Base-by-base conservation (phyloP, 176 grass and related monocot species). In the Puccinellia tenuiflora region DNA sequence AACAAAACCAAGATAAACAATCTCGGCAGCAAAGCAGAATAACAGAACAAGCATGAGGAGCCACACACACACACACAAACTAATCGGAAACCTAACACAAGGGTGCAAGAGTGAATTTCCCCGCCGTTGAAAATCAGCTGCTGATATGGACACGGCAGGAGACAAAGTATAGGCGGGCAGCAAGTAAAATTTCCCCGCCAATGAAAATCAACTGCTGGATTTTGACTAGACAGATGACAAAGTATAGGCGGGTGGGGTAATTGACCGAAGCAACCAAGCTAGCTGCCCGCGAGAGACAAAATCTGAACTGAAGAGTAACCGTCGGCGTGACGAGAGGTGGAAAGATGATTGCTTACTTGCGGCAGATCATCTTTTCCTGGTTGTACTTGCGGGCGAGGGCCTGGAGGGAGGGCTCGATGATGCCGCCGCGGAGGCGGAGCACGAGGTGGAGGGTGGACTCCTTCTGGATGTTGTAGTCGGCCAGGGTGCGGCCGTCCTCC, bases 401-500 rank as follows among this genome's bases (percentile, higher is more conserved):
- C 94, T 92, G 92, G 21, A 97, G 91, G 4, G 90, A 94, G 4
- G 94, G 92, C 68, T 94, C 94, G 54, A 92, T 92, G 87, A 97
- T 97, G 30, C 94, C 92, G 20, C 92, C 90, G 21, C 94, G 90
- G 9, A 97, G 94, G 83, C 94, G 93, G 18, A 94, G 94, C 4
- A 97, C 92, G 52, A 97, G 78, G 84, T 92, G 92, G 29, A 97
- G 85, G n/a, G 94, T 94, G 13, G 90, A 97, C 80, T 97, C 94
- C 90, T 97, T 94, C 88, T 97, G 94, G 77, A 97, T 97, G 90
- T 94, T 97, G 90, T 97, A 97, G 85, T 97, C 94, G 9, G 92
- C 94, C 1, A 97, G 86, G 13, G 92, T 97, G 76, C 92, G 87
- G 18, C 94, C 94, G 55, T 97, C 94, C 73, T 97, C 90, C 7